Percentiles rank a stretch among this genome's conserved stretches.
Conservation (phyloP, 345 rosid genomes). For the Brassica incana region DNA sequence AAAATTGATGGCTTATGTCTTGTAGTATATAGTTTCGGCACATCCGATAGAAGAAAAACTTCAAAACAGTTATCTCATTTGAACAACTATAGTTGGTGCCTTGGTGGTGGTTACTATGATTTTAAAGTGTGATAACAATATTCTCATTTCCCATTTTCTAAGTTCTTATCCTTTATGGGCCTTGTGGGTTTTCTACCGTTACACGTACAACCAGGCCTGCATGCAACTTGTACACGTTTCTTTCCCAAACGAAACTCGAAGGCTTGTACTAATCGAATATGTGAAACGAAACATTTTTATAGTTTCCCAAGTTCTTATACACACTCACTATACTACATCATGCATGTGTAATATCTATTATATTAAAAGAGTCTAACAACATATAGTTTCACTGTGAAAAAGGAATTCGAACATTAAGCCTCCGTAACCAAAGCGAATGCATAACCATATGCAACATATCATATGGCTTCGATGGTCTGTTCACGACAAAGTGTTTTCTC, state of each 20-base stretch:
- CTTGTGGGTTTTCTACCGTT: not conserved
- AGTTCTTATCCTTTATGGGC: not conserved
- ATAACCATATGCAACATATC: slow-evolving; percentile 65
- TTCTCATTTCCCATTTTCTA: not conserved
- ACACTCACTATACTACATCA: not conserved
- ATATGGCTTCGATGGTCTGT: slow-evolving; percentile 62
- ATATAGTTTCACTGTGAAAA: slow-evolving; percentile 9
- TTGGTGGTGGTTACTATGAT: not conserved
- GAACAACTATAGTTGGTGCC: not conserved
- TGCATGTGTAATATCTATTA: slow-evolving; percentile 6
- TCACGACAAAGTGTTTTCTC: slow-evolving; percentile 51
- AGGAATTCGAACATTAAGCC: slow-evolving; percentile 52
- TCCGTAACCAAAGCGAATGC: slow-evolving; percentile 70
- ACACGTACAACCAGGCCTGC: not conserved
- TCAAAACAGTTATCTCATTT: not conserved
- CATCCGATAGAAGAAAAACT: not conserved
- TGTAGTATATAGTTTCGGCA: not conserved
- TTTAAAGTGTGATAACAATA: not conserved
- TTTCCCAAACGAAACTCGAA: not conserved
- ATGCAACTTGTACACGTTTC: not conserved
- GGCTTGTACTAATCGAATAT: not conserved
- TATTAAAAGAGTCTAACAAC: not conserved
- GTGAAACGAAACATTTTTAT: not conserved
- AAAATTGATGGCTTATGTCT: not conserved
- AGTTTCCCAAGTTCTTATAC: not conserved